Conservation (phyloP, 306 rosid genomes). For the Urtica urens region DNA sequence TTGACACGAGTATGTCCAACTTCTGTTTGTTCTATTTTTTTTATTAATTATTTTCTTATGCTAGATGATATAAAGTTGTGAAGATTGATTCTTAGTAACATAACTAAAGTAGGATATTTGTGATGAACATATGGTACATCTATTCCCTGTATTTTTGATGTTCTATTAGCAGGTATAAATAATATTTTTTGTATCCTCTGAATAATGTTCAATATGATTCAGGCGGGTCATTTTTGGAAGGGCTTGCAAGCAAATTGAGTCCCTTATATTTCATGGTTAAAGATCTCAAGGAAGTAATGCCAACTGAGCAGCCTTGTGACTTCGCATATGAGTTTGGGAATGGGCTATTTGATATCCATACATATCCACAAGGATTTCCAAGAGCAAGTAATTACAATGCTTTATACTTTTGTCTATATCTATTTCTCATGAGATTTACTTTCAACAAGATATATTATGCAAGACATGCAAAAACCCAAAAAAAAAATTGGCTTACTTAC, state of each 20-base stretch:
- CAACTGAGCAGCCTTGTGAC: constrained; percentile 91
- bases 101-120: too few species aligned
- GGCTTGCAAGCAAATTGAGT: constrained; percentile 40
- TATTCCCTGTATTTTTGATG: background rate
- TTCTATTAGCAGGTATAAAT: background rate
- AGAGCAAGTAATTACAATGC: constrained; percentile 31
- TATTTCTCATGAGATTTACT: too few species aligned
- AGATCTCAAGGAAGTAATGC: constrained; percentile 65
- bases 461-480: too few species aligned
- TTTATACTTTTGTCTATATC: too few species aligned
- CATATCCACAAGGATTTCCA: constrained; percentile 70
- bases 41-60: too few species aligned
- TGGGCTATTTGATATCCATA: constrained; percentile 50
- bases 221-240: constrained; percentile 47
- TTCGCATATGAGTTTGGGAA: constrained; percentile 74
- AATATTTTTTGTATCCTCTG: background rate
- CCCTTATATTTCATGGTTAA: constrained; percentile 64
- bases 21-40: too few species aligned
- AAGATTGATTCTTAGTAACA: too few species aligned
- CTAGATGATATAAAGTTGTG: too few species aligned
- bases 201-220: constrained; percentile 16
- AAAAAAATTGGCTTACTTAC: too few species aligned
- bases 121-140: background rate
- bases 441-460: too few species aligned
- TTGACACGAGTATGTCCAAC: background rate